Conservation (phyloP, 768 basidiomycete species). For the Pulveroboletus sp. region DNA sequence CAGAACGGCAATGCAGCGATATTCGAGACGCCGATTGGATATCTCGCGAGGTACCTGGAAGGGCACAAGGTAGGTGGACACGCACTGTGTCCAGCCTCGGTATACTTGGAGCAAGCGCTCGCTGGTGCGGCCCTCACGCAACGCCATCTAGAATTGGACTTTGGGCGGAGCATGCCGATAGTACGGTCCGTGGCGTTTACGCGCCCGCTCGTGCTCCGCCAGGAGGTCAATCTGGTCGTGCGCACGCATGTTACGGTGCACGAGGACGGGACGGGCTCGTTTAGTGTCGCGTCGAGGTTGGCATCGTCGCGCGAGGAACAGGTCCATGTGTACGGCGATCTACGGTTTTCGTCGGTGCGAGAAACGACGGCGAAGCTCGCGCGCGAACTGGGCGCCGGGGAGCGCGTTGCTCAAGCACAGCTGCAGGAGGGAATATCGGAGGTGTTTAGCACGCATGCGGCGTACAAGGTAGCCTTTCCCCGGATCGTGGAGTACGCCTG, state of each 20-base stretch:
- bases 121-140: constrained; percentile 40
- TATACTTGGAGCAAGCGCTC: constrained; percentile 55
- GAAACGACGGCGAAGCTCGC: constrained; percentile 36
- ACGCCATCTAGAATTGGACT: constrained; percentile 30
- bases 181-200: constrained; percentile 45
- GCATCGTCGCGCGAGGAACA: constrained; percentile 30
- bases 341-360: constrained; percentile 32
- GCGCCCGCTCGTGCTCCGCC: constrained; percentile 49
- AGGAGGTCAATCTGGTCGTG: constrained; percentile 31
- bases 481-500: constrained; percentile 61
- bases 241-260: constrained; percentile 37
- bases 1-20: constrained; percentile 36
- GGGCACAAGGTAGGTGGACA: constrained; percentile 56
- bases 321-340: constrained; percentile 45
- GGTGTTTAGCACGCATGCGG: constrained; percentile 49
- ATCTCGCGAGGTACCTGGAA: constrained; percentile 41
- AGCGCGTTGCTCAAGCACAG: constrained; percentile 18
- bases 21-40: constrained; percentile 50
- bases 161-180: constrained; percentile 31
- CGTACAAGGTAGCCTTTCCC: constrained; percentile 65
- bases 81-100: constrained; percentile 54
- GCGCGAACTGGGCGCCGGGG: constrained; percentile 33
- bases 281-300: constrained; percentile 43
- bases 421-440: constrained; percentile 31
- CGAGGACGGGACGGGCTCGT: constrained; percentile 35